Base-by-base conservation (phyloP, 2,329 filamentous ascomycete genomes). In the Fusarium neocosmosporiellum region DNA sequence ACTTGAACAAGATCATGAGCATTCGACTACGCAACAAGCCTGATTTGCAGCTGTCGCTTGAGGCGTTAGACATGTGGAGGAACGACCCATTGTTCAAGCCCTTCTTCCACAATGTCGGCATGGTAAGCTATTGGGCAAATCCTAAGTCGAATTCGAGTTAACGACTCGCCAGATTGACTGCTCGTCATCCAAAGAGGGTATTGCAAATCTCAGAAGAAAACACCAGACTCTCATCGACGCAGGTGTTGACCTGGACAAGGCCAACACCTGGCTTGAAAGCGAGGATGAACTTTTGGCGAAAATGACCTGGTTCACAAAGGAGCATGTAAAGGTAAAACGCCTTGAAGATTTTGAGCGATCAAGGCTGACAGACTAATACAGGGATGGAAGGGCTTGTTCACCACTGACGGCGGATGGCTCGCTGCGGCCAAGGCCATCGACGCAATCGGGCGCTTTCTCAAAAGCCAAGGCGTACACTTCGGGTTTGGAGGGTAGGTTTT, bases 1-100 rank as follows among this genome's bases (percentile, higher is more conserved):
- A 59, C n/a, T 39, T 64, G 16, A 59, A 64, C 61, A 64, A 64
- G 53, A 59, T 64, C 33, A 58, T 64, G 61, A 64, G 53, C 24
- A 59, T 59, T 22, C 53, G 61, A 2, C 14, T 59, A 16, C 39
- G 36, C 5, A 63, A 58, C 10, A 57, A 57, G 27, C 37, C 61
- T 16, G 50, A 63, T 27, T 57, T 63, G 20, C 50, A 57, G 14
- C 50, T 63, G 14, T 63, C 61, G 18, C 22, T 63, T 5, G 50
- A 63, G 24, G 61, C 61, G 5, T 27, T 64, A 8, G 31, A 58
- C 18, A 64, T 58, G 61, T 64, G 61, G 61, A 64, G 43, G 13
- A 50, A 31, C 10, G 61, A 64, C 20, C 39, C 53, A 36, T 50
- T 64, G 31, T 64, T 64, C 41, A 58, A 24, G 31, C 61, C 61